Base-by-base conservation (phyloP, 257 asterid genomes). In the Striga asiatica region DNA sequence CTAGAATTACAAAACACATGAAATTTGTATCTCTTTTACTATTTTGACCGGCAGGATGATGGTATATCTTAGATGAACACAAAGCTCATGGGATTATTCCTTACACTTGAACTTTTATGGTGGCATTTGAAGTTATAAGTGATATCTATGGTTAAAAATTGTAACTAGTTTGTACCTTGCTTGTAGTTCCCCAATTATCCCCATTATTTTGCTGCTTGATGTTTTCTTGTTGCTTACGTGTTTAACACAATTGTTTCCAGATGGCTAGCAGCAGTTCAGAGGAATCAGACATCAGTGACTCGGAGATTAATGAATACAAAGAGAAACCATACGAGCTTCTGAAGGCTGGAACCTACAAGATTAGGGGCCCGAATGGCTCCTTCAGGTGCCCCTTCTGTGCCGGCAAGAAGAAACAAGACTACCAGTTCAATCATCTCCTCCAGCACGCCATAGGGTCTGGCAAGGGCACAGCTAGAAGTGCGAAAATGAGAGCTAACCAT, bases 381-480 rank as follows among this genome's bases (percentile, higher is more conserved):
- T 77, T 92, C 37, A 77, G 95, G 50, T 92, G 98, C 66, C 98
- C 98, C 31, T 92, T 87, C 43, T 92, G 97, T 64, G 95, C 94
- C 23, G 97, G 95, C 10, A 88, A 85, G 79, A 92, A 88, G 74
- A 92, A 92, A 50, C 98, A 92, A 37, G 97, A 79, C 66, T 92
- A 84, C 66, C 78, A 77, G 79, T 82, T 74, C 74, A 77, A 82
- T 67, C 97, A 92, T 57, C 97, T 92, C 34, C 65, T 66, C 65
- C 86, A 77, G 43, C 98, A 87, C 69, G 98, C 95, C 20, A 69
- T 80, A 35, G 95, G 97, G 69, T 92, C 68, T n/a, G 76, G 83
- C 50, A 87, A 80, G 74, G 94, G 93, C 42, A 69, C 96, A 6
- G 60, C 84, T 45, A 77, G 59, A 62, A 77, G 82, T 45, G 86